Evolutionary conservation across 352 stramenopile species (phyloP).

Genomic region (Globisporangium lucens): DNA sequence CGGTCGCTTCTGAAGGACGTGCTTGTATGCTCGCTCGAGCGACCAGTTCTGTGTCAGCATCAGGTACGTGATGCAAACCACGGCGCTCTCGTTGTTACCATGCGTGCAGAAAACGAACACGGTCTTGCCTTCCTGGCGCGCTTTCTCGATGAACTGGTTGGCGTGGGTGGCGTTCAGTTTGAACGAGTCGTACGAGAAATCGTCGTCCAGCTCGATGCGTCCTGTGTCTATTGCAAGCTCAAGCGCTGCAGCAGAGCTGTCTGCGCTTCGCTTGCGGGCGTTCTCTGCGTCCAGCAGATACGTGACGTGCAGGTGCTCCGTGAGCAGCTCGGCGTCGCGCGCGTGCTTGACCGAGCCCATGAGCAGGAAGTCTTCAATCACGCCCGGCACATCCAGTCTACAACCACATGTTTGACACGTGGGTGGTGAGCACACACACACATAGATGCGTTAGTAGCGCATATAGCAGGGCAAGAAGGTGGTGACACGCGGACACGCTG

Average conservation of each 20-base stretch:
- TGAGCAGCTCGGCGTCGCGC: constrained; percentile 49
- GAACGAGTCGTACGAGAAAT: constrained; percentile 61
- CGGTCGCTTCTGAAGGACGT: constrained; percentile 56
- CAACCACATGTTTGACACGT: not conserved
- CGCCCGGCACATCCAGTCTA: constrained; percentile 61
- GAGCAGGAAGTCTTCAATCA: constrained; percentile 51
- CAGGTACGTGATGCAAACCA: constrained; percentile 65
- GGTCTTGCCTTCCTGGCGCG: constrained; percentile 36
- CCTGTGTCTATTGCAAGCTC: constrained; percentile 29
- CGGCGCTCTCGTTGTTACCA: constrained; percentile 65
- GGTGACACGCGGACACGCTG: too few species aligned
- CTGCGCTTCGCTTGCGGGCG: constrained; percentile 42
- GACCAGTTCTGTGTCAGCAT: constrained; percentile 59
- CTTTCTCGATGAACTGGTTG: constrained; percentile 47
- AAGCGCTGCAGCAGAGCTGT: constrained; percentile 15
- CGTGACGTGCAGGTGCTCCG: constrained; percentile 41
- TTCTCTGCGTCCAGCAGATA: constrained; percentile 64
- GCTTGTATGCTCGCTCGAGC: constrained; percentile 57
- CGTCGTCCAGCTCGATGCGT: constrained; percentile 61
- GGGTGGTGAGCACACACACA: not conserved
- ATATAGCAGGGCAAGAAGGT: not conserved
- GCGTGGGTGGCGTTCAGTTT: constrained; percentile 33
- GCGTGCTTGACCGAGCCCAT: constrained; percentile 61
- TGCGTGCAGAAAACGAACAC: constrained; percentile 74
- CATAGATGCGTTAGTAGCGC: not conserved